Base-by-base conservation (phyloP, 2,329 filamentous ascomycete genomes). In the Dactylellina cionopaga region DNA sequence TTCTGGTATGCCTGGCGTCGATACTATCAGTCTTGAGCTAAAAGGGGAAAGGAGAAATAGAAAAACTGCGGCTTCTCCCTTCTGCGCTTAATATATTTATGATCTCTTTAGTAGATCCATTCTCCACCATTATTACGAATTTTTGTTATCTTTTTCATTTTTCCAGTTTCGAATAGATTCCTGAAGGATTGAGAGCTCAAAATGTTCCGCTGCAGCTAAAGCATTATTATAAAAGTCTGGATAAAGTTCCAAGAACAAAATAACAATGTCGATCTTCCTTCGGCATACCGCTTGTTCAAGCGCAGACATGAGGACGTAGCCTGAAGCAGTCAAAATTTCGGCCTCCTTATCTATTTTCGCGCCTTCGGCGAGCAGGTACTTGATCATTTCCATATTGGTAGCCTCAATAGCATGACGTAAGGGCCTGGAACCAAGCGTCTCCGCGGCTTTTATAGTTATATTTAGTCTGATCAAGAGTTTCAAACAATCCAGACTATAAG, bases 231-330 rank as follows among this genome's bases (percentile, higher is more conserved):
- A 52, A 10, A 4, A 27, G 27, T 22, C 22, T 11, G 49, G 27
- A 19, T 49, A n/a, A 27, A 59, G 10, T 17, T 59, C 55, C 19
- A 59, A 22, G 7, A 59, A 47, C 5, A 59, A 31, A n/a, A 41
- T 24, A 47, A 59, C 19, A 13, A 24, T 47, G 19, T 59, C 55
- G 15, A 52, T 52, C 29, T 37, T 52, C n/a, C 19, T 17, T 17
- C 27, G 9, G 29, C 37, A 52, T 35, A 52, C 13, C 17, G 49
- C 49, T 3, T 52, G 49, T 24, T 52, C 49, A n/a, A 52, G 49
- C 7, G 49, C 22, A 3, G 49, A 2, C 15, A 35, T 1, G 2
- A 7, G 13, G 19, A 22, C 37, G 19, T 24, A 17, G 13, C 29
- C 15, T 5, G 15, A 5, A 10, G 13, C 5, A 52, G 13, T 15